These are phyloP conservation scores for Stemphylium vesicarium DNA, from an alignment of 2,329 filamentous ascomycete genomes.

Conservation along the genomic window DNA sequence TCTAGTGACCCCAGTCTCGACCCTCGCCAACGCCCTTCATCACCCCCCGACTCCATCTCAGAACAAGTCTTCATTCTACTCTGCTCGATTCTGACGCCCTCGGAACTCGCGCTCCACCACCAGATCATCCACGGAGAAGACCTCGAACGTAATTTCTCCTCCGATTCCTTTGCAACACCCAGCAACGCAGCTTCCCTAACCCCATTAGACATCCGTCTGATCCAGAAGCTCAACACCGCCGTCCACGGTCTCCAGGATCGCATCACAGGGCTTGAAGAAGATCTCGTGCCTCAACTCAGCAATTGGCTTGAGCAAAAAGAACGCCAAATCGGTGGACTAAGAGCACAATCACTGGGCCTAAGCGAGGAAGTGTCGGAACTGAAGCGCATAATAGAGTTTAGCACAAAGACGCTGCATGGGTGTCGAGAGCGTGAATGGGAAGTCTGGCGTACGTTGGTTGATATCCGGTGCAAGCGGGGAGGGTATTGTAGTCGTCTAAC, in stretches of 20 bases:
- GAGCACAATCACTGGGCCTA: neutral
- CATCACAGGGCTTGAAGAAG: slow-evolving; percentile 19
- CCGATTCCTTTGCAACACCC: neutral
- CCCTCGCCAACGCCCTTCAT: neutral
- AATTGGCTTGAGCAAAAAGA: slow-evolving; percentile 13
- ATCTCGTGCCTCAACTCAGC: slow-evolving; percentile 18
- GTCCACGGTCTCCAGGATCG: slow-evolving; percentile 18
- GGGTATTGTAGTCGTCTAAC: neutral
- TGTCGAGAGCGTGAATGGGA: slow-evolving; percentile 29
- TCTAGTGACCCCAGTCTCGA: neutral
- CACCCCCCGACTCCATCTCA: slow-evolving; percentile 1
- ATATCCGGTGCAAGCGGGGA: slow-evolving; percentile 7
- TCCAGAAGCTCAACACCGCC: slow-evolving; percentile 17
- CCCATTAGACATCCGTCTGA: slow-evolving; percentile 15
- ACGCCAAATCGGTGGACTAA: neutral
- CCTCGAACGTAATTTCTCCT: neutral
- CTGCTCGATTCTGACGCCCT: slow-evolving; percentile 15
- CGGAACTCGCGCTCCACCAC: slow-evolving; percentile 19
- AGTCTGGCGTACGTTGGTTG: slow-evolving; percentile 13
- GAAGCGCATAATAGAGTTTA: slow-evolving; percentile 12
- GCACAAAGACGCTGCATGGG: slow-evolving; percentile 8
- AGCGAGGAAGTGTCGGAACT: slow-evolving; percentile 11
- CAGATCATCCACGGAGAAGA: neutral
- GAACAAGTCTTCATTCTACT: slow-evolving; percentile 11
- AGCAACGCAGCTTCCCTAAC: neutral